phyloP scores from a whole-genome alignment of 345 rosid species.

The Lagerstroemia speciosa region DNA sequence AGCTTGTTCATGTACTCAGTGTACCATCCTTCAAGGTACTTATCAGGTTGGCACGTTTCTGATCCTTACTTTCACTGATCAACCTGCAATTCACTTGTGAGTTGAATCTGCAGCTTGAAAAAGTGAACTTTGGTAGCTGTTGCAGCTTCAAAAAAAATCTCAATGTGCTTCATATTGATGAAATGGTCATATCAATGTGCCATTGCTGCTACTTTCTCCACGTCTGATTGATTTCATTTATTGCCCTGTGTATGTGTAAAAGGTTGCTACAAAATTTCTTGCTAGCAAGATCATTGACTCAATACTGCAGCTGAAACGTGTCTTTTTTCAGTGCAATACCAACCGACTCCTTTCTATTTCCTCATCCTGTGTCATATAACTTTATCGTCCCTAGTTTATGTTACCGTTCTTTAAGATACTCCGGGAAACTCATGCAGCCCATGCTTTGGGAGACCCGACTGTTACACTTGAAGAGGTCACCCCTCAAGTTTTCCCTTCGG shows the following conservation, averaged over 20 bases:
- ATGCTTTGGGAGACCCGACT: constrained; percentile 78
- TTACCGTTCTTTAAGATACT: background rate
- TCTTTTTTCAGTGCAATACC: background rate
- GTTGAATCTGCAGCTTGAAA: too few species aligned
- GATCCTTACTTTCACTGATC: constrained; percentile 15
- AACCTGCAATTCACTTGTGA: background rate
- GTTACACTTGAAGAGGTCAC: constrained; percentile 74
- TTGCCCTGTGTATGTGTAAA: background rate
- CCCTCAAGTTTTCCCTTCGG: constrained; percentile 67
- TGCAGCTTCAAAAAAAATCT: background rate
- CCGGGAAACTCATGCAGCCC: constrained; percentile 33
- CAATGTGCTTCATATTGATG: background rate
- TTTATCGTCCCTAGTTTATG: background rate
- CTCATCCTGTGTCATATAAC: background rate
- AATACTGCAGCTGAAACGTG: background rate
- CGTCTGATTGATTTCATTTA: background rate
- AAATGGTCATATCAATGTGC: background rate
- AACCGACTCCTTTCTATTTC: background rate
- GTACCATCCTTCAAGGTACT: constrained; percentile 81
- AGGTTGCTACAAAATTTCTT: too few species aligned
- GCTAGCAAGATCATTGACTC: background rate
- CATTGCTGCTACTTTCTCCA: background rate
- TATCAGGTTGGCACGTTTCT: constrained; percentile 73
- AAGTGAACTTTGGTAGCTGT: background rate
- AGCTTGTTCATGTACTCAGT: constrained; percentile 46